Base-by-base conservation (phyloP, 164 flowering plant genomes). In the Santalum album region DNA sequence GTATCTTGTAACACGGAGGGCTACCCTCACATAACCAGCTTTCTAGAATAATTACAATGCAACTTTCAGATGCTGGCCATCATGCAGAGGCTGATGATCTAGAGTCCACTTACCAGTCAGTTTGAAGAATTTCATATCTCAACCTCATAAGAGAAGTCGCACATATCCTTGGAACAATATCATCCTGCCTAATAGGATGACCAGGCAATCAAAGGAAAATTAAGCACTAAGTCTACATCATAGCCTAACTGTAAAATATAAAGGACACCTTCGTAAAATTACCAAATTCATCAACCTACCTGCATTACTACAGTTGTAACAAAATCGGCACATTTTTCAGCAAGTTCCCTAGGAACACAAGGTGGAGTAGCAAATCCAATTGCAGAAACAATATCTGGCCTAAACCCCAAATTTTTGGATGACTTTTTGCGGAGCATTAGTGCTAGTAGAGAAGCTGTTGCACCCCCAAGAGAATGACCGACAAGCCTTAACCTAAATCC, bases 381-480 rank as follows among this genome's bases (percentile, higher is more conserved):
- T 16, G 94, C 94, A 51, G 94, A 69, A 52, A 88, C 81, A 62
- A 75, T 72, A 22, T 78, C 81, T 27, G 96, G 87, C 54, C 64
- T 68, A 62, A 88, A 88, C 0, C 96, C 96, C 46, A 85, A 68
- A 62, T 85, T 87, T 55, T 76, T 38, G 3, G 20, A 11, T 19
- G 90, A 65, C 70, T 69, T 85, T 44, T 70, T 74, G 29, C 79
- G 80, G 21, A 88, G 80, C 96, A 85, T 85, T 55, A 81, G 75
- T 61, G 92, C 96, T 42, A 88, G 65, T 56, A 85, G 55, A 57
- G 96, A 74, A 61, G 88, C 96, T 55, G 66, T 77, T 25, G 96
- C 86, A 36, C 82, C 94, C 21, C 96, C 96, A 60, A 88, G 88
- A 51, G 96, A 86, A 76, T 86, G 91, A 29, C 96, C 96, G 21